These are phyloP conservation scores for Colletotrichum kahawae DNA, from an alignment of 2,329 filamentous ascomycete genomes.

Conservation along the genomic window DNA sequence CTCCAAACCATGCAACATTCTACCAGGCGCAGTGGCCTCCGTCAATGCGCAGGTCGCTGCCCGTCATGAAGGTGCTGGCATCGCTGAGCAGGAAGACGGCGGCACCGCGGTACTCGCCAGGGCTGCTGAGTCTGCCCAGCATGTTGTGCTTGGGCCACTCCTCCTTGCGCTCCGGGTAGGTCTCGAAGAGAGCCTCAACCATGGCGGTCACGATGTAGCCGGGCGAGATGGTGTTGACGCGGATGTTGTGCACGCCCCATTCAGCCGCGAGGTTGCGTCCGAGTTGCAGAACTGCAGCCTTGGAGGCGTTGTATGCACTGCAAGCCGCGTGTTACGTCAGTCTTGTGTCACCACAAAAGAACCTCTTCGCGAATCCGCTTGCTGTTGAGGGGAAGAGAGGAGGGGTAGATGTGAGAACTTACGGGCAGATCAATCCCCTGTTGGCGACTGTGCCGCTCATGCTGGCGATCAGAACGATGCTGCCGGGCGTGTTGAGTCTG, in stretches of 20 bases:
- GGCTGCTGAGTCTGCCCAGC: constrained; percentile 71
- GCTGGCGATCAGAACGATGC: constrained; percentile 71
- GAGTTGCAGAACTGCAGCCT: constrained; percentile 76
- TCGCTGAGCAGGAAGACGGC: constrained; percentile 52
- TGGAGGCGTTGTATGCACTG: constrained; percentile 78
- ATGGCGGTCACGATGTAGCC: constrained; percentile 84
- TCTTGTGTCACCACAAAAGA: neutral
- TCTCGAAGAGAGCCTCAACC: constrained; percentile 79
- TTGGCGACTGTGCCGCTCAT: constrained; percentile 75
- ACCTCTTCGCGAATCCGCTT: neutral
- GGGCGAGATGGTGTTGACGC: constrained; percentile 81
- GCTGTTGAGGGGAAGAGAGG: neutral
- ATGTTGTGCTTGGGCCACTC: constrained; percentile 88
- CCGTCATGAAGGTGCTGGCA: constrained; percentile 46
- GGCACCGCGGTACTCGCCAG: constrained; percentile 74
- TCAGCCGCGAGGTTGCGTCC: constrained; percentile 73
- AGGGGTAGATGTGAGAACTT: constrained; percentile 31
- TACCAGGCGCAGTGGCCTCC: constrained; percentile 71
- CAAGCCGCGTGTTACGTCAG: constrained; percentile 31
- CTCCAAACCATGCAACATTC: constrained; percentile 6
- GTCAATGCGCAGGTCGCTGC: constrained; percentile 71
- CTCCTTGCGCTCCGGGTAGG: constrained; percentile 69
- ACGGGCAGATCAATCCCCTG: constrained; percentile 64
- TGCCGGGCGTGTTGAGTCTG: constrained; percentile 60
- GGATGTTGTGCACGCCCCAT: constrained; percentile 75